Conservation (phyloP, 352 stramenopile genomes). For the Phytopythium ostracodes region DNA sequence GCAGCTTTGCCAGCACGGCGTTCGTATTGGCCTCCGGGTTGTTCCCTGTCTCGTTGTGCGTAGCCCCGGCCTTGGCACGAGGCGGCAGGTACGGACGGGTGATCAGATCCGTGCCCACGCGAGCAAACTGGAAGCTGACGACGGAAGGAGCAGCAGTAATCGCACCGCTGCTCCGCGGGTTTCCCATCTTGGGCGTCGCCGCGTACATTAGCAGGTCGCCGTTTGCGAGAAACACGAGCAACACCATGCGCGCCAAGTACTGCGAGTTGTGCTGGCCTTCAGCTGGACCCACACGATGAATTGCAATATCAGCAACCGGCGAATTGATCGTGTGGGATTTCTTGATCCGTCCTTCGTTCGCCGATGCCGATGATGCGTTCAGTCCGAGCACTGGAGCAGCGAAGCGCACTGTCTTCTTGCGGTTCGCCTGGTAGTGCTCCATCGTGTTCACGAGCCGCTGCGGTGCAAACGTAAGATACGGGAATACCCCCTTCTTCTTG, state of each 20-base stretch:
- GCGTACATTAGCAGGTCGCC: slow-evolving; percentile 81
- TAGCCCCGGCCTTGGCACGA: slow-evolving; percentile 40
- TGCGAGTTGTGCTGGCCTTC: slow-evolving; percentile 71
- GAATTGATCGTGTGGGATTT: slow-evolving; percentile 82
- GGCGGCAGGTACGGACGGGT: slow-evolving; percentile 66
- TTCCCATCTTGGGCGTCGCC: slow-evolving; percentile 43
- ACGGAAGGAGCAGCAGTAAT: slow-evolving; percentile 6
- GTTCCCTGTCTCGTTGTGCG: slow-evolving; percentile 43
- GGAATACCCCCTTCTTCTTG: slow-evolving; percentile 73
- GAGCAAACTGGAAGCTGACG: slow-evolving; percentile 60
- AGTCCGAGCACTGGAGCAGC: slow-evolving; percentile 61
- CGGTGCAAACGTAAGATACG: slow-evolving; percentile 79
- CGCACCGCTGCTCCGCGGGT: slow-evolving; percentile 15
- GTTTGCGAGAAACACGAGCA: slow-evolving; percentile 83
- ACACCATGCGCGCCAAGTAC: slow-evolving; percentile 72
- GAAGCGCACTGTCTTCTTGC: slow-evolving; percentile 52
- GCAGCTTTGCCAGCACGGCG: slow-evolving; percentile 66
- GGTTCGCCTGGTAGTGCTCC: slow-evolving; percentile 51
- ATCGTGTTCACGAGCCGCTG: slow-evolving; percentile 77
- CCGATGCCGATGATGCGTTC: slow-evolving; percentile 58
- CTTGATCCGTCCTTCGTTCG: slow-evolving; percentile 76
- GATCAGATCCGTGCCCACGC: slow-evolving; percentile 67
- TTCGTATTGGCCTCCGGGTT: slow-evolving; percentile 62
- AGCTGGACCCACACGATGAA: slow-evolving; percentile 74
- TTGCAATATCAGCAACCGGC: slow-evolving; percentile 75